Evolutionary conservation across 805 yeast species (phyloP).

Genomic region (Teunomyces kruisii): DNA sequence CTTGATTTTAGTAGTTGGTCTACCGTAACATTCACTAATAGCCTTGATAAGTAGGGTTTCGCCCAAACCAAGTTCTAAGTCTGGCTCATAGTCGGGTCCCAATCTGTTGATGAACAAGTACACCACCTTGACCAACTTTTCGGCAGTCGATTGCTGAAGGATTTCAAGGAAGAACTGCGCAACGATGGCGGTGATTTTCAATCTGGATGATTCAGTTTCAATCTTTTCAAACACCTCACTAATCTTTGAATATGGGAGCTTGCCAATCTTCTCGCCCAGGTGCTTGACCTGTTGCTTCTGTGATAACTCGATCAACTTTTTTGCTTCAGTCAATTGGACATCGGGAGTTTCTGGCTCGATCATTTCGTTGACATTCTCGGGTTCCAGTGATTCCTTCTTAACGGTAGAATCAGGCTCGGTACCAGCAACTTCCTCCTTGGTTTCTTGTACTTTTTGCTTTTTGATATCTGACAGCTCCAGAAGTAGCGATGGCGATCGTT

Average conservation of each 20-base stretch:
- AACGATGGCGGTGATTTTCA: slow-evolving; percentile 75
- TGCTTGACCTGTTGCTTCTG: slow-evolving; percentile 12
- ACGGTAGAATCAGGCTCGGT: neutral
- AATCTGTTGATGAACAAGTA: slow-evolving; percentile 84
- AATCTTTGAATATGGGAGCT: slow-evolving; percentile 39
- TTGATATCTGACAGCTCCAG: neutral
- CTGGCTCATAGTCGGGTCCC: slow-evolving; percentile 93
- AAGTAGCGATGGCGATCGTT: neutral
- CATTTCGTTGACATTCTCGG: neutral
- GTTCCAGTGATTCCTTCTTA: neutral
- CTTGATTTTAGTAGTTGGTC: slow-evolving; percentile 68
- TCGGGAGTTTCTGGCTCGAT: slow-evolving; percentile 1
- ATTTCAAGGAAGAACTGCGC: slow-evolving; percentile 71
- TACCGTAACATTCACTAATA: slow-evolving; percentile 85
- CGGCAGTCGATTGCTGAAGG: slow-evolving; percentile 42
- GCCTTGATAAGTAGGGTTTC: slow-evolving; percentile 88
- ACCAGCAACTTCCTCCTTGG: no score
- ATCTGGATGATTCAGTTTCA: slow-evolving; percentile 77
- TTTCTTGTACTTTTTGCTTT: neutral
- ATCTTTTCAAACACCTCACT: slow-evolving; percentile 72
- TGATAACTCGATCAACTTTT: slow-evolving; percentile 12
- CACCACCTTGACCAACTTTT: slow-evolving; percentile 65
- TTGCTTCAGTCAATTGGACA: slow-evolving; percentile 12
- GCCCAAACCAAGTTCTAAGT: slow-evolving; percentile 89
- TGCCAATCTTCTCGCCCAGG: slow-evolving; percentile 8